Percentiles rank a stretch among this genome's conserved stretches.
These are phyloP conservation scores for Chimonanthus salicifolius DNA, from an alignment of 164 flowering plant genomes.

Conservation along the genomic window DNA sequence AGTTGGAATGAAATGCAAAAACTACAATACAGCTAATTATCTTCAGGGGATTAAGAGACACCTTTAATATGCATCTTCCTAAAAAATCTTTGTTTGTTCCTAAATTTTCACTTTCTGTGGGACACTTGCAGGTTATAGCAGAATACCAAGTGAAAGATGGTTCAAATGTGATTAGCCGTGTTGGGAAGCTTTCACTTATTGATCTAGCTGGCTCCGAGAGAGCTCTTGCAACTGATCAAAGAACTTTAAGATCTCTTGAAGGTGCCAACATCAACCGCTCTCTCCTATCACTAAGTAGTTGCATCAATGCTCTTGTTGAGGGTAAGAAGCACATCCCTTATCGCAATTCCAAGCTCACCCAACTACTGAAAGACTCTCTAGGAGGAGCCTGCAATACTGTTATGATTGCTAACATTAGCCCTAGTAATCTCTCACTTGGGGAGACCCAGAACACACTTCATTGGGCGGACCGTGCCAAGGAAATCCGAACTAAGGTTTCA, in stretches of 20 bases:
- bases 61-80: neutral
- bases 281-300: constrained; percentile 90
- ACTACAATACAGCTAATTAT: too few relatives aligned
- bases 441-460: constrained; percentile 95
- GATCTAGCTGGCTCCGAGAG: constrained; percentile 98
- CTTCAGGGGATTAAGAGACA: neutral
- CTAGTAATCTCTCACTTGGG: constrained; percentile 77
- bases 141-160: constrained; percentile 71
- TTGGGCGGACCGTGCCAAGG: constrained; percentile 97
- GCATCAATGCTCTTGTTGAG: constrained; percentile 95
- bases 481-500: constrained; percentile 74
- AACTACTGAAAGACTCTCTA: constrained; percentile 88
- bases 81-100: neutral
- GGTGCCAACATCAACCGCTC: constrained; percentile 96
- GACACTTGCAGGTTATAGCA: constrained; percentile 50
- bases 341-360: constrained; percentile 89
- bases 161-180: constrained; percentile 47
- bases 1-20: neutral
- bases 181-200: constrained; percentile 84
- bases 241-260: constrained; percentile 80
- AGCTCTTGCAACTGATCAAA: constrained; percentile 92
- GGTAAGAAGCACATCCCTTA: constrained; percentile 93
- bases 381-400: constrained; percentile 92
- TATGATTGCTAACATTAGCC: constrained; percentile 95
- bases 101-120: constrained; percentile 1